Percentiles rank a stretch among this genome's conserved stretches.
Evolutionary conservation across 1,284 basidiomycete genomes (phyloP).

Genomic region (Cryptococcus neoformans): DNA sequence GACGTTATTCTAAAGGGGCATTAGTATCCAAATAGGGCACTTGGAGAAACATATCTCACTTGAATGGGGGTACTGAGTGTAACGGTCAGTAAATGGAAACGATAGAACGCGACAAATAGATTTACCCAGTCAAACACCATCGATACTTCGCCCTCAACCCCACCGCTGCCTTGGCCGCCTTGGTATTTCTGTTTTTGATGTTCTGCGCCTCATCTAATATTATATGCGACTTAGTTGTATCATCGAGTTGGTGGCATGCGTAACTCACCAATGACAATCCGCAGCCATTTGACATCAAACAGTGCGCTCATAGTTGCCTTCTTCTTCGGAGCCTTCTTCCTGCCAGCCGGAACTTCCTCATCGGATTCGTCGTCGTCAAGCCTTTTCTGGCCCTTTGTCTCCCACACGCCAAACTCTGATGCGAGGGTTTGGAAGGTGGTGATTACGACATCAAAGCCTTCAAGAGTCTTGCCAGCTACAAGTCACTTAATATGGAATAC

Average conservation of each 20-base stretch:
- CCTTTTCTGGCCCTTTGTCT: slow-evolving; percentile 8
- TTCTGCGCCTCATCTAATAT: slow-evolving; percentile 87
- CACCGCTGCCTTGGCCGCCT: slow-evolving; percentile 76
- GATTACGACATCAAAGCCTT: slow-evolving; percentile 67
- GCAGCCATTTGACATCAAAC: slow-evolving; percentile 77
- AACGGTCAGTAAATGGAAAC: neutral
- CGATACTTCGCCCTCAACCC: slow-evolving; percentile 72
- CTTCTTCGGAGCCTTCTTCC: slow-evolving; percentile 50
- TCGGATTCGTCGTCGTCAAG: slow-evolving; percentile 27
- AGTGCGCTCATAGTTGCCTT: slow-evolving; percentile 61
- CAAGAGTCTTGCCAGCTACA: slow-evolving; percentile 61
- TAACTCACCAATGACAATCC: slow-evolving; percentile 72
- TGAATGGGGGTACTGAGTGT: slow-evolving; percentile 69
- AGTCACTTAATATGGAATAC: neutral
- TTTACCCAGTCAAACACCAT: slow-evolving; percentile 76
- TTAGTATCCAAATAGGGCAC: slow-evolving; percentile 3
- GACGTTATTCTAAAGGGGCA: slow-evolving; percentile 67
- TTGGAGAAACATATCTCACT: neutral
- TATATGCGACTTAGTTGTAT: neutral
- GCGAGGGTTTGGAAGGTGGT: slow-evolving; percentile 79
- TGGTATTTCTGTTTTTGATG: slow-evolving; percentile 90
- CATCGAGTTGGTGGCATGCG: neutral
- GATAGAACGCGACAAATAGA: neutral
- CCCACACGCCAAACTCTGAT: slow-evolving; percentile 61
- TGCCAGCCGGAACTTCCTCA: slow-evolving; percentile 6